A percentile compares a stretch with the other conserved stretches of the same genome.
phyloP scores from a whole-genome alignment of 768 basidiomycete species.

The Phylloporus arenicola region DNA sequence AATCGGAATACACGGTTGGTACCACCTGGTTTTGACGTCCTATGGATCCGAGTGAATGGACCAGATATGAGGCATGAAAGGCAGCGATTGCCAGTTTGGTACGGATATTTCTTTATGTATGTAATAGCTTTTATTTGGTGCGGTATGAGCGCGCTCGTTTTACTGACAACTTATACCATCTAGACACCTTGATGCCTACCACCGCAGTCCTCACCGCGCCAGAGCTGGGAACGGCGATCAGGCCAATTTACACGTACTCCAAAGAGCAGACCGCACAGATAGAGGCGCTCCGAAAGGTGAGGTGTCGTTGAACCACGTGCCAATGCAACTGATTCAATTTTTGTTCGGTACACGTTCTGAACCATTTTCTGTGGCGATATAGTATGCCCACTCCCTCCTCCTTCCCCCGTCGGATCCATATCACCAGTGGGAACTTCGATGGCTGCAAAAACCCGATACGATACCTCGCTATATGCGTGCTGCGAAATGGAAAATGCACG shows the following conservation, averaged over 20 bases:
- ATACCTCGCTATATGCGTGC: slow-evolving; percentile 74
- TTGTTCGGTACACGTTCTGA: neutral
- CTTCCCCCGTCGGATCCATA: slow-evolving; percentile 70
- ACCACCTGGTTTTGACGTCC: too few species aligned
- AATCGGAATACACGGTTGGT: neutral
- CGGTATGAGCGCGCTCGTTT: neutral
- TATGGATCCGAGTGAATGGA: neutral
- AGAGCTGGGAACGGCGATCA: slow-evolving; percentile 45
- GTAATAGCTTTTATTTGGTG: neutral
- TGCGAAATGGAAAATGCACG: slow-evolving; percentile 74
- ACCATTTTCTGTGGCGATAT: neutral
- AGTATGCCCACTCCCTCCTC: slow-evolving; percentile 65
- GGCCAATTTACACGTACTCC: slow-evolving; percentile 55
- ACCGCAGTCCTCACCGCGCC: slow-evolving; percentile 52
- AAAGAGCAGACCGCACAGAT: slow-evolving; percentile 59
- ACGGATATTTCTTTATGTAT: neutral
- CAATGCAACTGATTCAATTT: neutral
- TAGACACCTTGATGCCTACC: slow-evolving; percentile 34
- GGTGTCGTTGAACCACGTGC: neutral
- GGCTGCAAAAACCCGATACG: slow-evolving; percentile 66
- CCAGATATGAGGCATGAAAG: neutral
- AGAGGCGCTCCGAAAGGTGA: slow-evolving; percentile 57
- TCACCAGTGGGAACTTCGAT: slow-evolving; percentile 69
- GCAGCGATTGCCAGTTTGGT: neutral
- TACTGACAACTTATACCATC: neutral